Evolutionary conservation across 441 rosid species (phyloP).

Genomic region (Adansonia madagascariensis): DNA sequence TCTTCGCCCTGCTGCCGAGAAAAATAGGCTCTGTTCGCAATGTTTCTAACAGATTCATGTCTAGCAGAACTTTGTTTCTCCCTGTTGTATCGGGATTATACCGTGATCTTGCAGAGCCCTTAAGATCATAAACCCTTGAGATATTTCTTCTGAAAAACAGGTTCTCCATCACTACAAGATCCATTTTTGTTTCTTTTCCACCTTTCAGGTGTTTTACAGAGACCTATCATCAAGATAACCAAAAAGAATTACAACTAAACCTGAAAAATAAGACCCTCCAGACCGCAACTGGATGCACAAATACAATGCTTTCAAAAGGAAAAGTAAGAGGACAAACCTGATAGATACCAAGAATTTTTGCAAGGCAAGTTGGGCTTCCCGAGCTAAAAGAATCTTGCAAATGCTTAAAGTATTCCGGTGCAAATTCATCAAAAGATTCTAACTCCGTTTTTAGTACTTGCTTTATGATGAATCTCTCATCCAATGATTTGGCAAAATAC

Average conservation of each 20-base stretch:
- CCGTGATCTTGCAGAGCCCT: constrained; percentile 82
- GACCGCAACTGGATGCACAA: background rate
- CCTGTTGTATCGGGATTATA: constrained; percentile 84
- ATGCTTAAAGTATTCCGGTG: constrained; percentile 75
- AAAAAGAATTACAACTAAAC: constrained; percentile 23
- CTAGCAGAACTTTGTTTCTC: constrained; percentile 70
- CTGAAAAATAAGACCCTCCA: background rate
- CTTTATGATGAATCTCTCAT: constrained; percentile 90
- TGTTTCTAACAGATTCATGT: constrained; percentile 78
- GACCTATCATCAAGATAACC: constrained; percentile 53
- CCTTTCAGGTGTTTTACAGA: constrained; percentile 72
- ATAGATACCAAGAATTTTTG: constrained; percentile 92
- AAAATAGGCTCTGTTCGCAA: constrained; percentile 86
- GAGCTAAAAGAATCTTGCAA: constrained; percentile 69
- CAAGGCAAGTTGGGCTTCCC: constrained; percentile 92
- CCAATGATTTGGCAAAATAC: constrained; percentile 86
- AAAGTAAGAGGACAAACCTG: constrained; percentile 58
- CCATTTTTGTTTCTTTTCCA: constrained; percentile 90
- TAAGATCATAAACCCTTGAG: constrained; percentile 76
- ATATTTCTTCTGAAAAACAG: constrained; percentile 79
- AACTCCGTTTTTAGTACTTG: constrained; percentile 85
- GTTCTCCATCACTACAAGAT: constrained; percentile 95
- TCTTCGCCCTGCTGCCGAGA: constrained; percentile 88
- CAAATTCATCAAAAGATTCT: constrained; percentile 88
- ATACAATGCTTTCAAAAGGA: background rate